Evolutionary conservation across 2,329 filamentous ascomycete genomes (phyloP), one percentile per base, ranked within the genome.

Genomic region (Byssothecium circinans): DNA sequence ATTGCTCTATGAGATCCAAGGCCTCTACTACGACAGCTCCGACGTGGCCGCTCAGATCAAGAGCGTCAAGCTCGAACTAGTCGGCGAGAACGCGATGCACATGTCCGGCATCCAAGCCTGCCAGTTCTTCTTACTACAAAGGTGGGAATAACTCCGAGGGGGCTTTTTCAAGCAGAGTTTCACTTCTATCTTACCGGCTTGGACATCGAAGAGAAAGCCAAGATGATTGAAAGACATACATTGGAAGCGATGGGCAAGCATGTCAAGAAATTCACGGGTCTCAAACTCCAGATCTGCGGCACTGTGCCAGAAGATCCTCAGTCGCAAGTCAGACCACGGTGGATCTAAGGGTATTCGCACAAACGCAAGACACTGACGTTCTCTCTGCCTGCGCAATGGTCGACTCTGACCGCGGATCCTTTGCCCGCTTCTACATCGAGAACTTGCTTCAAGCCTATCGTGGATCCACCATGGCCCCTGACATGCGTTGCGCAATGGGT

Each of bases 111-210:
- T 73, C 32, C 50, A 55, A 14, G 71, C 8, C 36, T 53, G 12
- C 56, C 50, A 5, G 47, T 55, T 18, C 59, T 59, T 6, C 57
- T 58, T n/a, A 71, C 70, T 0, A 72, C 69, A 4, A 74, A 73
- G 49, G 65, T 75, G 15, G 74, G 70, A 17, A 64, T 78, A 27
- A 74, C 74, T 2, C 74, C 74, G 0, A 68, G 65, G 33, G 75
- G 74, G 1, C 73, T 74, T 0, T 78, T 66, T 35, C 73, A 76
- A 50, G 75, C 74, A 0, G 75, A 78, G 48, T 67, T 72, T n/a
- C 73, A 74, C 12, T 76, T 70, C 38, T 73, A 72, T 42, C 67
- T 75, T 19, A 69, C 67, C 17, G 75, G 75, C 0, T 64, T 78
- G 3, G 75, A 78, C 43, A 69, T 76, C 6, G 58, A 61, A 11